These are phyloP conservation scores for Didymella pomorum DNA, from an alignment of 2,329 filamentous ascomycete species.

Conservation along the genomic window DNA sequence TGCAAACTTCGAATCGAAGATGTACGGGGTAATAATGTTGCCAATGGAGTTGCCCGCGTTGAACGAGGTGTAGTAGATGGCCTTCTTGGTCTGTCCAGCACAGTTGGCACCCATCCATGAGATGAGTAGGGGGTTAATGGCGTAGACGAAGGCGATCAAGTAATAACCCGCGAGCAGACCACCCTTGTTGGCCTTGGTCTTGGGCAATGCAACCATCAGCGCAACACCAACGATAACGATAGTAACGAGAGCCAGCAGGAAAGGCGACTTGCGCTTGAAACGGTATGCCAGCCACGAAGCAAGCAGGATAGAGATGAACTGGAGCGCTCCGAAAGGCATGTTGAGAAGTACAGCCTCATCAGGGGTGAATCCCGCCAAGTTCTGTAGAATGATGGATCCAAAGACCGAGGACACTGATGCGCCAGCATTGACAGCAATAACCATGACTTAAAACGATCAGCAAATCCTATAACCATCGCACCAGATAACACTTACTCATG, in stretches of 20 bases:
- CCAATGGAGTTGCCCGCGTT: conserved; percentile 69
- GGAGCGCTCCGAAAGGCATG: conserved; percentile 60
- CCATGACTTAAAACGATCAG: conserved; percentile 24
- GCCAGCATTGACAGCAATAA: conserved; percentile 36
- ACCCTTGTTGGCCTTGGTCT: conserved; percentile 53
- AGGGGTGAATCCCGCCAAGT: conserved; percentile 66
- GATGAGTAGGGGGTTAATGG: conserved; percentile 70
- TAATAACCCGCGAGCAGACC: conserved; percentile 69
- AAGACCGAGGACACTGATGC: conserved; percentile 67
- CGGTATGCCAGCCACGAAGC: conserved; percentile 65
- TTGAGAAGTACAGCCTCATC: conserved; percentile 66
- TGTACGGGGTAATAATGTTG: conserved; percentile 60
- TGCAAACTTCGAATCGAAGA: conserved; percentile 32
- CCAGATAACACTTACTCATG: conserved; percentile 23
- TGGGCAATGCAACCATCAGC: conserved; percentile 62
- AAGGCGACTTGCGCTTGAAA: conserved; percentile 65
- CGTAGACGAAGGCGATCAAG: conserved; percentile 71
- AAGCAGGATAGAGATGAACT: conserved; percentile 32
- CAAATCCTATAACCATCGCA: neutral
- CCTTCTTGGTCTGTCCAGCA: conserved; percentile 72
- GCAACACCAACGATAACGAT: conserved; percentile 66
- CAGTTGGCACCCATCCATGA: conserved; percentile 76
- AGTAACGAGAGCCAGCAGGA: conserved; percentile 59
- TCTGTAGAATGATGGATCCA: conserved; percentile 62
- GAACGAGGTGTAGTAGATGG: conserved; percentile 69